Base-by-base conservation (phyloP, 2,329 filamentous ascomycete species). In the Monosporascus sp. region DNA sequence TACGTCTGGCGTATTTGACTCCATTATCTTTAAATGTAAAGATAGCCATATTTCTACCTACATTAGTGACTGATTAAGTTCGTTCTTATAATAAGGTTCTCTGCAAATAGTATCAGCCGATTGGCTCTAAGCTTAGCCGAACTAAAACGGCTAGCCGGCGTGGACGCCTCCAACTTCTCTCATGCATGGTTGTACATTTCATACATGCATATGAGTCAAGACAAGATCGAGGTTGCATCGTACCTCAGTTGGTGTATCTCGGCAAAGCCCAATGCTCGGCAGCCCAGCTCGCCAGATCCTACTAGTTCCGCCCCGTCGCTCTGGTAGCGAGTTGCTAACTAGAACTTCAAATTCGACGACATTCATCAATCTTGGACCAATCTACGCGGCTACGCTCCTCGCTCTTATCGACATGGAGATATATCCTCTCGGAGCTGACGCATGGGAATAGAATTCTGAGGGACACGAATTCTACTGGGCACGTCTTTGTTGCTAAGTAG, bases 401-500 rank as follows among this genome's bases (percentile, higher is more conserved):
- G 31, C 9, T 35, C 31, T 14, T 11, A 14, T 14, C 9, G 9
- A 35, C 14, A 35, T 35, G 31, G 31, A 14, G 31, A 14, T 35
- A 35, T 35, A 35, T 35, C 39, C 39, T 43, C 18, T 43, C 18
- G 14, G 17, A 9, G 31, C 11, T 35, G 11, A 2, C 9, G 9
- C 3, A 31, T 1, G 11, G 4, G 31, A 35, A 35, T 35, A 35
- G 11, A 35, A 35, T 5, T 14, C 9, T 14, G 31, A 35, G 9
- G 9, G 11, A 35, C 31, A 35, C 31, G 11, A 9, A 35, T 35
- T 35, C 31, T 35, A 11, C 31, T 14, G 11, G 31, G 31, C 31
- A 14, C 9, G 4, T 14, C 9, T 5, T 14, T 14, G 11, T 51
- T 39, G 50, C 49, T 49, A 58, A 58, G 56, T 57, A 53, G 48